A percentile compares a stretch with the other conserved stretches of the same genome.
These are phyloP conservation scores for Balamuthia mandrillaris DNA, from an alignment of 208 protist species.

Conservation along the genomic window DNA sequence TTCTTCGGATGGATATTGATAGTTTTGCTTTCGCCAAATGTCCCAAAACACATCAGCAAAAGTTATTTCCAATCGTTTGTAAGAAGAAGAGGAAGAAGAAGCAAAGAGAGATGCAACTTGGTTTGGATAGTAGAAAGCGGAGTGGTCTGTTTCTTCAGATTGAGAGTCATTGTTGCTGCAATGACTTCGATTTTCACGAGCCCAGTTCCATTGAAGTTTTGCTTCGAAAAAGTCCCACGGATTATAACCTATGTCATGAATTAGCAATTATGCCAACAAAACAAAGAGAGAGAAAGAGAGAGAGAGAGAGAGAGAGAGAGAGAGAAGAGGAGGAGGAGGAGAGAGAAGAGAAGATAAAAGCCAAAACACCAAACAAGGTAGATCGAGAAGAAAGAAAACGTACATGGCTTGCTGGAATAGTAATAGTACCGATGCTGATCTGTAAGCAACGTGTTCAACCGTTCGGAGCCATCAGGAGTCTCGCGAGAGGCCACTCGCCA, in stretches of 20 bases:
- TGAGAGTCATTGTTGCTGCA: neutral
- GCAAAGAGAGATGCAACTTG: neutral
- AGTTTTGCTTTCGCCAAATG: neutral
- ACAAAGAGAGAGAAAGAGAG: too few species aligned
- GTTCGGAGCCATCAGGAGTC: neutral
- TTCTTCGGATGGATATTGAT: neutral
- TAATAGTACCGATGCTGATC: neutral
- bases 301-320: too few species aligned
- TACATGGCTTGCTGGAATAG: neutral
- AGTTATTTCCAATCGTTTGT: neutral
- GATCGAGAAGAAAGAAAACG: neutral
- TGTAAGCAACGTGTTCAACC: neutral
- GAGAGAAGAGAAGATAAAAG: too few species aligned
- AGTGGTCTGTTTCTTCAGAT: too few species aligned
- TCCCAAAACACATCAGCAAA: neutral
- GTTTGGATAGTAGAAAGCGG: constrained; percentile 15
- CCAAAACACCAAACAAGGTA: too few species aligned
- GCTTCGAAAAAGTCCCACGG: constrained; percentile 27
- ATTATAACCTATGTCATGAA: neutral
- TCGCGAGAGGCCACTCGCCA: constrained; percentile 1
- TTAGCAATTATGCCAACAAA: too few species aligned
- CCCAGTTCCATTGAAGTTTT: neutral
- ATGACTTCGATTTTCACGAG: neutral
- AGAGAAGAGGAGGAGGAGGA: too few species aligned
- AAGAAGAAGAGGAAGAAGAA: neutral